phyloP scores from a whole-genome alignment of 352 stramenopile species.

The Phytophthora pseudosyringae region DNA sequence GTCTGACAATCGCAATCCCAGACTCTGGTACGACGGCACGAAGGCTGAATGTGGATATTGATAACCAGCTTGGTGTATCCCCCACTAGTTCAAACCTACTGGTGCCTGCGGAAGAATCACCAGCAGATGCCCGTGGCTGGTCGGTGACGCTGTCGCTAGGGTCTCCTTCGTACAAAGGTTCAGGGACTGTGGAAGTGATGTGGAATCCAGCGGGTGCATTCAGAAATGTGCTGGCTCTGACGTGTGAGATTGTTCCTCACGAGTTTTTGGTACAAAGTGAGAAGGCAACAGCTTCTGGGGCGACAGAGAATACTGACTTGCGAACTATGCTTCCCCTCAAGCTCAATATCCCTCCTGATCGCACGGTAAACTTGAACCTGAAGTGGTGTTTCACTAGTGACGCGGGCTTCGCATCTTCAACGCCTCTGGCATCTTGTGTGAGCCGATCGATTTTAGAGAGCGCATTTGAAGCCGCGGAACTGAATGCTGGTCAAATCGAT shows the following conservation, averaged over 20 bases:
- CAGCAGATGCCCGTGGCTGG: conserved; percentile 67
- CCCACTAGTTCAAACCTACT: conserved; percentile 57
- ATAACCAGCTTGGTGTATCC: conserved; percentile 50
- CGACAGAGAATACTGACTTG: conserved; percentile 7
- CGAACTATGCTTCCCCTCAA: conserved; percentile 44
- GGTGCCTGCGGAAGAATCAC: conserved; percentile 78
- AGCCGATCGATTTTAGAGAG: conserved; percentile 67
- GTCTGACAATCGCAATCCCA: conserved; percentile 39
- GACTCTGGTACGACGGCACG: conserved; percentile 18
- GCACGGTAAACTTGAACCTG: conserved; percentile 48
- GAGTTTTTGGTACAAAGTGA: conserved; percentile 41
- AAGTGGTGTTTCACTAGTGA: conserved; percentile 74
- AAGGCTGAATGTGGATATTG: conserved; percentile 40
- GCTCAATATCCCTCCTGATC: conserved; percentile 45
- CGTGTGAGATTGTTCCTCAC: conserved; percentile 44
- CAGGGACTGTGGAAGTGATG: conserved; percentile 51
- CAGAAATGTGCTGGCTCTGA: conserved; percentile 58
- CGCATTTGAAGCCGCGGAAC: conserved; percentile 60
- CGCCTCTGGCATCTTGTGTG: conserved; percentile 71
- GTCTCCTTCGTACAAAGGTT: conserved; percentile 42
- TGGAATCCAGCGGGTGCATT: conserved; percentile 64
- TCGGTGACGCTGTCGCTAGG: conserved; percentile 48
- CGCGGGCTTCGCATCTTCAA: conserved; percentile 69
- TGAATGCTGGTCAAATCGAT: conserved; percentile 65
- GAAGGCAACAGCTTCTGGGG: conserved; percentile 2